These are phyloP conservation scores for Peronospora belbahrii DNA, from an alignment of 352 stramenopile genomes.

Conservation along the genomic window DNA sequence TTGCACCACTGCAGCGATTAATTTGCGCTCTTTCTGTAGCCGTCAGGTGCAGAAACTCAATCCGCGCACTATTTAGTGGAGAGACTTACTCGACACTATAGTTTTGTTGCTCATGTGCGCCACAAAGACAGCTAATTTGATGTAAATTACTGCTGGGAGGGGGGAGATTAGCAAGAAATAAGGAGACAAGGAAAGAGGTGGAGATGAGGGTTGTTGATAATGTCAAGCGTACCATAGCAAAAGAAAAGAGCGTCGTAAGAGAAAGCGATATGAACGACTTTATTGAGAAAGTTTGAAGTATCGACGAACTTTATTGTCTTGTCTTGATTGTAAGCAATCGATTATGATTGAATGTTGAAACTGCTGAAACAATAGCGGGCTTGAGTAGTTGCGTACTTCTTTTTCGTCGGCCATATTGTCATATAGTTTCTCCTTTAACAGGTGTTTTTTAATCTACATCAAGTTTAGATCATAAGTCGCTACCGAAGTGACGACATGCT, in stretches of 20 bases:
- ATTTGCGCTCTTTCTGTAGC: background rate
- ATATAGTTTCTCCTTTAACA: too few relatives aligned
- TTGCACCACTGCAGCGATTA: slow-evolving; percentile 5
- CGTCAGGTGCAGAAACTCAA: slow-evolving; percentile 13
- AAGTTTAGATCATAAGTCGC: too few relatives aligned
- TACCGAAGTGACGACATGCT: too few relatives aligned
- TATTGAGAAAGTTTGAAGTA: background rate
- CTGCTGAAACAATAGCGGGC: too few relatives aligned
- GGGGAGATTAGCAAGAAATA: slow-evolving; percentile 9
- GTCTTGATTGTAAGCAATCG: too few relatives aligned
- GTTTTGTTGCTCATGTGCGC: slow-evolving; percentile 16
- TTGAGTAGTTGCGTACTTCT: too few relatives aligned
- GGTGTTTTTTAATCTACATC: too few relatives aligned
- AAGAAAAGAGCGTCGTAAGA: slow-evolving; percentile 12
- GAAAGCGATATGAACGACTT: slow-evolving; percentile 17
- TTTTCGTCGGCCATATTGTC: too few relatives aligned
- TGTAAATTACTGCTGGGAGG: background rate
- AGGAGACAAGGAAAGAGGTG: slow-evolving; percentile 4
- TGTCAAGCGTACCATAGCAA: slow-evolving; percentile 45
- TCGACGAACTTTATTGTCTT: too few relatives aligned
- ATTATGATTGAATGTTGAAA: too few relatives aligned
- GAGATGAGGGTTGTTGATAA: slow-evolving; percentile 38
- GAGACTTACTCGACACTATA: slow-evolving; percentile 8
- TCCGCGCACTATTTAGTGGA: slow-evolving; percentile 22
- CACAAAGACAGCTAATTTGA: background rate